phyloP scores from a whole-genome alignment of 352 stramenopile species.

The Aphanomyces cochlioides region DNA sequence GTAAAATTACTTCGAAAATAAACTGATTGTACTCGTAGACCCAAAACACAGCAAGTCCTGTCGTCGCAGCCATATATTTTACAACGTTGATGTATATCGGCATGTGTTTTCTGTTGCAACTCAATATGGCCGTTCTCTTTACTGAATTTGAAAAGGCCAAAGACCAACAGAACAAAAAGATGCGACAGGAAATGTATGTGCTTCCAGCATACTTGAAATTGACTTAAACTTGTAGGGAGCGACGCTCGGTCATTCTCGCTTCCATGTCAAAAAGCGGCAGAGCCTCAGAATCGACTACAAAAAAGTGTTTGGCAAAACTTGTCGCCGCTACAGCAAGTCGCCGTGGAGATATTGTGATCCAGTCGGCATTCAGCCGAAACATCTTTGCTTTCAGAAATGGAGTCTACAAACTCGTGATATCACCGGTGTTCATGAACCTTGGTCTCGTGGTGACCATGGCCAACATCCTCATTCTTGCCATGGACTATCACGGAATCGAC shows the following conservation, averaged over 20 bases:
- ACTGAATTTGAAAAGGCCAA: slow-evolving; percentile 39
- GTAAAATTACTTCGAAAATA: background rate
- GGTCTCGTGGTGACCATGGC: slow-evolving; percentile 65
- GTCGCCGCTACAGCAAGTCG: background rate
- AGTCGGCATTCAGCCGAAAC: background rate
- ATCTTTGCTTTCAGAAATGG: background rate
- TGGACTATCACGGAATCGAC: slow-evolving; percentile 73
- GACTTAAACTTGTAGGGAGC: background rate
- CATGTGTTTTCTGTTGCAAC: slow-evolving; percentile 89
- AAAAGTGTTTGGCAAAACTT: slow-evolving; percentile 7
- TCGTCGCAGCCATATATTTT: slow-evolving; percentile 72
- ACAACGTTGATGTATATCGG: slow-evolving; percentile 84
- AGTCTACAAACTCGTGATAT: slow-evolving; percentile 32
- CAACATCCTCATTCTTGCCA: slow-evolving; percentile 80
- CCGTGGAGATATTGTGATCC: background rate
- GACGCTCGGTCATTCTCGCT: background rate
- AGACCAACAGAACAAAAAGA: slow-evolving; percentile 16
- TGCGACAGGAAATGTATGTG: slow-evolving; percentile 11
- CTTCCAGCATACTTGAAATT: slow-evolving; percentile 32
- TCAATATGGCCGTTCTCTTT: slow-evolving; percentile 88
- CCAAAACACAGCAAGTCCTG: slow-evolving; percentile 47
- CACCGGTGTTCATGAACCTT: slow-evolving; percentile 48
- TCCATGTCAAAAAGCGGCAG: background rate
- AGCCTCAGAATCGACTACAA: background rate
- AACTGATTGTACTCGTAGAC: background rate